Evolutionary conservation across 2,329 filamentous ascomycete genomes (phyloP), one percentile per base, ranked within the genome.

Genomic region (Penicillium janthinellum): DNA sequence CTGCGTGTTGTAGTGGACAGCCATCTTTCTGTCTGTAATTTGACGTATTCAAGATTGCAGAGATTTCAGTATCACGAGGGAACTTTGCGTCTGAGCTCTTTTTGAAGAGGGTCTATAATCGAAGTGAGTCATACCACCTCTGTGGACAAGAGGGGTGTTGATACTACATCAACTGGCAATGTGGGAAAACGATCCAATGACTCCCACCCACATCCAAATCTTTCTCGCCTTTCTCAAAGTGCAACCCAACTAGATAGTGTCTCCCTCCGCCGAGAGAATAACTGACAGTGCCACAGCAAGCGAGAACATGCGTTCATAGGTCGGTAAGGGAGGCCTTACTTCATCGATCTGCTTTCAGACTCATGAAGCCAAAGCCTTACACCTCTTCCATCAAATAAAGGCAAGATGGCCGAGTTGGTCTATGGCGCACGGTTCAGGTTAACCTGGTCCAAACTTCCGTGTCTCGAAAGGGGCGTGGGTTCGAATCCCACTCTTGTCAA

Each of bases 351-450:
- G 28, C 28, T 6, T 31, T 10, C 4, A 4, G 25, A 12, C 6
- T 53, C 37, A 42, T 53, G 8, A 1, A 10, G 4, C 5, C 14
- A 53, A 34, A 53, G 2, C 6, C 31, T n/a, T 6, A 1, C 4
- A 1, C 3, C 7, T 1, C 6, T 5, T 53, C 4, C 52, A 54
- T 54, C 39, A 45, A 28, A 39, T 37, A 50, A 50, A 2, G 68
- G 68, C 67, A 71, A 71, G 68, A 71, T 71, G 68, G 68, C 68
- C 68, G 68, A 71, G 68, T 69, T 69, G 68, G 68, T 71, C 68
- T 59, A 71, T 69, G 68, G 68, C 68, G 68, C 58, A 62, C 59
- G 64, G 64, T 65, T 65, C 64, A 65, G 64, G 64, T 57, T 56
- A 48, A 65, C 64, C 64, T 65, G 64, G 59, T 64, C 61, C 61